Evolutionary conservation across 148 eudicot species (phyloP).

Genomic region (Camellia japonica): DNA sequence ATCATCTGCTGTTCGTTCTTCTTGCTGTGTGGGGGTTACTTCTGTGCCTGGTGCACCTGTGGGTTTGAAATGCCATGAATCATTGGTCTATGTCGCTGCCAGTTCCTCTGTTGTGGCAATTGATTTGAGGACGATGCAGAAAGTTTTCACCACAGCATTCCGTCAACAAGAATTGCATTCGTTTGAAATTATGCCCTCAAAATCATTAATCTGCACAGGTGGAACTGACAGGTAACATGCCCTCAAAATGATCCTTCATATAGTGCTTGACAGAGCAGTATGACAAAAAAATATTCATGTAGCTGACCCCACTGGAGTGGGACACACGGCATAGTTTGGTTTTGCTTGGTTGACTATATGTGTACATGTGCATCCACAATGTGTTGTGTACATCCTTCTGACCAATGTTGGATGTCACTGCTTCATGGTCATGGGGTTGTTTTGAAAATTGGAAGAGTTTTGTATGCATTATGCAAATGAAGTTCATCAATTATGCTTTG

Average conservation of each 20-base stretch:
- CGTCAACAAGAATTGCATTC: slow-evolving; percentile 41
- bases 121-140: slow-evolving; percentile 71
- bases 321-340: no score
- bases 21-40: slow-evolving; percentile 65
- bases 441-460: neutral
- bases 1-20: slow-evolving; percentile 54
- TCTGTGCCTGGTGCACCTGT: slow-evolving; percentile 50
- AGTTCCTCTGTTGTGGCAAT: slow-evolving; percentile 52
- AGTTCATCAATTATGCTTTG: no score
- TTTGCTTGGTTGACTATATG: no score
- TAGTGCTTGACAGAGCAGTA: no score
- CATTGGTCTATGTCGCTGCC: slow-evolving; percentile 64
- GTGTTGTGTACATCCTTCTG: neutral
- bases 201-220: slow-evolving; percentile 68
- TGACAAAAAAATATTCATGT: no score
- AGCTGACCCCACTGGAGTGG: no score
- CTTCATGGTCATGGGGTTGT: neutral
- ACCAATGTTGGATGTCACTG: neutral
- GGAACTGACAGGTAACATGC: slow-evolving; percentile 44
- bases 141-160: slow-evolving; percentile 39
- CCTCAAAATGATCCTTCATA: no score
- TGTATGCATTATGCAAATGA: neutral
- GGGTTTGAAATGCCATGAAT: slow-evolving; percentile 71
- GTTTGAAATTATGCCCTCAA: slow-evolving; percentile 60
- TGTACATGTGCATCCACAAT: no score